Evolutionary conservation across 768 basidiomycete genomes (phyloP), one percentile per base, ranked within the genome.

Genomic region (Macrocybe gigantea): DNA sequence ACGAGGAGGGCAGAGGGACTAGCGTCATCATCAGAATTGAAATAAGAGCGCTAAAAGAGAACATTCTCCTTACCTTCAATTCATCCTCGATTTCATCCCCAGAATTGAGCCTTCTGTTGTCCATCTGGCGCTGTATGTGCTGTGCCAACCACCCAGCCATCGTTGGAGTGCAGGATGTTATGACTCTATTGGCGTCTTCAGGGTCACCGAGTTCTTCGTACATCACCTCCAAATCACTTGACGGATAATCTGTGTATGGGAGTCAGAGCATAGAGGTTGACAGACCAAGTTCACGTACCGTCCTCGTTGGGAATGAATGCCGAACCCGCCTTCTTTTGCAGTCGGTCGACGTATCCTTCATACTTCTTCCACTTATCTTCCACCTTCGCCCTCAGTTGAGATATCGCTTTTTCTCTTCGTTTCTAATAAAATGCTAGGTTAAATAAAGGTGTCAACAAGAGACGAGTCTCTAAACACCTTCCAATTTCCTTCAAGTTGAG

Each of bases 51-150:
- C 36, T 30, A 14, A 36, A 47, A 34, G 15, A 15, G 44, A 51
- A 30, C 33, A 14, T 29, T 15, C n/a, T 31, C 62, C 75, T 41
- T 56, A 92, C 93, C 61, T 79, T 70, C 6, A 96, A 69, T 53
- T 93, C 88, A 44, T 72, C 69, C 51, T 86, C 84, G 33, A 93
- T 79, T 43, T 87, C 83, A 7, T 76, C 78, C 10, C 64, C 67
- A 12, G 74, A 65, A 9, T 63, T 66, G 45, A 82, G 78, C 10
- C 69, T 70, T 30, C 82, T 80, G 42, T 66, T 68, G 33, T 72
- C 66, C 12, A 74, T 60, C 47, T 72, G 73, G 35, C 75, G 71
- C 5, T 64, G 67, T 34, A 82, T 76, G 52, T 79, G 72, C 31
- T 62, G 63, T 2, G 81, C 77, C 9, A 91, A 66, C 78, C 80